Evolutionary conservation across 2,329 filamentous ascomycete genomes (phyloP).

Genomic region (Scopulariopsis brevicaulis): DNA sequence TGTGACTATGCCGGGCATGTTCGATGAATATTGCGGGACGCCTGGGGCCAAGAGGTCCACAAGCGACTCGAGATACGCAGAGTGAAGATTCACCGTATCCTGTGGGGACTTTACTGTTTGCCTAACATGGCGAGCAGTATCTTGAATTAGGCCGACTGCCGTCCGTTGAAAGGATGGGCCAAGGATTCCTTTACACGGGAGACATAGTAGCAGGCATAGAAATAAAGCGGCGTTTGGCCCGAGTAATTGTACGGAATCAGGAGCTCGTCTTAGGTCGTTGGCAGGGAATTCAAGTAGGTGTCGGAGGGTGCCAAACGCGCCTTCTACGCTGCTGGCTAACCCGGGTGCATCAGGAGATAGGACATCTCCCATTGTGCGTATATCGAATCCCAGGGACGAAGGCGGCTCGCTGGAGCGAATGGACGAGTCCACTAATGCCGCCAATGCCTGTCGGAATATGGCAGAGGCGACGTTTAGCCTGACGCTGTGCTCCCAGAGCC

Average conservation of each 20-base stretch:
- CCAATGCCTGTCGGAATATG: conserved; percentile 8
- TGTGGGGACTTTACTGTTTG: conserved; percentile 8
- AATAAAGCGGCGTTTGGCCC: conserved; percentile 9
- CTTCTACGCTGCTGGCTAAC: not conserved
- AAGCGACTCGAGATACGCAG: not conserved
- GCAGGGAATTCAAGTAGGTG: conserved; percentile 6
- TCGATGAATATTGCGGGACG: not conserved
- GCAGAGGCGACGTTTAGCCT: conserved; percentile 8
- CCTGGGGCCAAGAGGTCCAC: not conserved
- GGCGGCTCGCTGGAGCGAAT: not conserved
- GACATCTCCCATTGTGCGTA: not conserved
- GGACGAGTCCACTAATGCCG: conserved; percentile 2
- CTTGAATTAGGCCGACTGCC: conserved; percentile 5
- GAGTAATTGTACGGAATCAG: conserved; percentile 8
- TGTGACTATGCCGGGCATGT: not conserved
- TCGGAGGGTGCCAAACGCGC: conserved; percentile 5
- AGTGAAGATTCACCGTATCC: conserved; percentile 5
- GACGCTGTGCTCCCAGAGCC: conserved; percentile 9
- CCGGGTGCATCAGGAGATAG: not conserved
- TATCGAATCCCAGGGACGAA: not conserved
- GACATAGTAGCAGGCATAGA: conserved; percentile 7
- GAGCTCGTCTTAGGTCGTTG: conserved; percentile 7
- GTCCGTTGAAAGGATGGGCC: conserved; percentile 8
- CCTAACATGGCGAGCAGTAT: conserved; percentile 4
- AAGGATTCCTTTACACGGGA: conserved; percentile 8